Evolutionary conservation across 129 eudicot species (phyloP).

Genomic region (Deinandra increscens): DNA sequence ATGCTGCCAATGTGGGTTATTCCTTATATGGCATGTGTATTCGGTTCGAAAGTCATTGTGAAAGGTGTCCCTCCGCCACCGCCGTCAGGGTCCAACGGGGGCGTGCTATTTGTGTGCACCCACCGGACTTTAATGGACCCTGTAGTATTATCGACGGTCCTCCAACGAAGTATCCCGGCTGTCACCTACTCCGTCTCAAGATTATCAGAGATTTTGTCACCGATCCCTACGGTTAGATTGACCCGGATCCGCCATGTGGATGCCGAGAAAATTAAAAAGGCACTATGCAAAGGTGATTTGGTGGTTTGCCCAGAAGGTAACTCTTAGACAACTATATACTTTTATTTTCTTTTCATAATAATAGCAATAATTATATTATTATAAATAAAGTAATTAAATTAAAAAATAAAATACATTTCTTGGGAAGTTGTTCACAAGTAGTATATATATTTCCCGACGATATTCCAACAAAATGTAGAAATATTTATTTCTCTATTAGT

Average conservation of each 20-base stretch:
- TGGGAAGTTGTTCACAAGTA: too few species aligned
- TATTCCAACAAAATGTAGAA: too few species aligned
- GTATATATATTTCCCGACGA: too few species aligned
- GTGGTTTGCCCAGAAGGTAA: constrained; percentile 39
- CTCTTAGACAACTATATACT: neutral
- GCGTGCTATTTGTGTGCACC: constrained; percentile 92
- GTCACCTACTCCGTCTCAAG: constrained; percentile 93
- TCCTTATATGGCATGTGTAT: constrained; percentile 44
- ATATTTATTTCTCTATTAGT: too few species aligned
- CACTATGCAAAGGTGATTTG: constrained; percentile 63
- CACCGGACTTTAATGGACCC: constrained; percentile 95
- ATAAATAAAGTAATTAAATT: too few species aligned
- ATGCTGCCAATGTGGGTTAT: constrained; percentile 66
- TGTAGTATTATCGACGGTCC: constrained; percentile 77
- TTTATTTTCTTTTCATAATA: neutral
- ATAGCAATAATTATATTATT: too few species aligned
- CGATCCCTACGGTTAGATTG: constrained; percentile 88
- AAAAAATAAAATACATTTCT: too few species aligned
- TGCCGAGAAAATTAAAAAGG: constrained; percentile 62
- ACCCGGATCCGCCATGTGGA: constrained; percentile 76
- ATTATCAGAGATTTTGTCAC: constrained; percentile 75
- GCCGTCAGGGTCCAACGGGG: constrained; percentile 47
- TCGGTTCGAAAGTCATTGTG: constrained; percentile 63
- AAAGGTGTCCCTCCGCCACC: constrained; percentile 87
- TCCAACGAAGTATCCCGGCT: constrained; percentile 79